Base-by-base conservation (phyloP, 2,329 filamentous ascomycete species). In the Elsinoe necatrix region DNA sequence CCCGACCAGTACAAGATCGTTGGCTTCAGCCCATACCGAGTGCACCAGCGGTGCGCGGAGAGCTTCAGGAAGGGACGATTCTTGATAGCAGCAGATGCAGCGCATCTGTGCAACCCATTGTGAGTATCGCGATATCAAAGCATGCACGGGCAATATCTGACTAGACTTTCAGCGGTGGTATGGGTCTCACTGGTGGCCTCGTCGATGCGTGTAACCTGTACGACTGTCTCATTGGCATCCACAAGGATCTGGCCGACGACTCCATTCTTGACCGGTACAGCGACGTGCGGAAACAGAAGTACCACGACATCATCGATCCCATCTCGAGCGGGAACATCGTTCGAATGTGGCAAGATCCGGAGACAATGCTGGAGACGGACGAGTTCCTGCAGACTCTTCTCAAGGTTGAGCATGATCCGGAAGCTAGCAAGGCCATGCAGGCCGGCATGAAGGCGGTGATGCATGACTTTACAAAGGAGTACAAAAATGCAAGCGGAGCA, bases 1-100 rank as follows among this genome's bases (percentile, higher is more conserved):
- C 63, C 64, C 1, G 27, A 58, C 16, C 50, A 60, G 47, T 73
- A 69, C 39, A 62, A 69, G 23, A 60, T 73, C 1, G 60, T 67
- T 11, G 61, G 66, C 6, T 59, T 72, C 27, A 69, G 69, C 11
- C 71, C 71, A 4, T 73, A 73, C 59, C 69, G 69, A 56, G 69
- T 71, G 20, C 71, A 73, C 57, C 71, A 73, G 61, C 59, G 69
- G 0, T 67, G 67, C 35, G 69, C 65, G 1, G 58, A 64, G 14
- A 64, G 59, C 4, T 60, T 72, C 14, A 63, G 63, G 58, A 63
- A 61, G 18, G 67, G 66, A 1, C 62, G 67, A 6, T 65, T 70
- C 3, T 60, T 69, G 14, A 52, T 73, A 1, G 62, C 66, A 11
- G 71, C 70, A 6, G 71, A 72, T 58, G 69, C 71, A 8, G 71